Conservation (phyloP, 345 rosid genomes). For the Alliaria petiolata region DNA sequence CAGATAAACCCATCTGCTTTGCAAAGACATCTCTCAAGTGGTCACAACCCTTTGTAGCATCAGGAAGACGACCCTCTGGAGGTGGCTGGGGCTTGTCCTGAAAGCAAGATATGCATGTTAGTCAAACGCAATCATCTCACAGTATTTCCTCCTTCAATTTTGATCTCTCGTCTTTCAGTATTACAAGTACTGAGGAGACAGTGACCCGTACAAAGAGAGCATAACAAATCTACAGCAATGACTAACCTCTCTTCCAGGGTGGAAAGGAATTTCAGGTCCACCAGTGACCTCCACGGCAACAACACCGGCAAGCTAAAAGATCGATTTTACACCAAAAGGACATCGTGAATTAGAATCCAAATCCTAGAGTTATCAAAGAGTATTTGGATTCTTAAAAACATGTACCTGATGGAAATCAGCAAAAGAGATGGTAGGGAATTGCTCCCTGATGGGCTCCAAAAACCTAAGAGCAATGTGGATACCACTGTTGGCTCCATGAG, state of each 20-base stretch:
- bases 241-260: conserved; percentile 90
- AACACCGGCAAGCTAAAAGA: conserved; percentile 74
- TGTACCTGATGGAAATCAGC: conserved; percentile 87
- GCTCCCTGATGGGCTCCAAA: conserved; percentile 80
- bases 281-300: conserved; percentile 93
- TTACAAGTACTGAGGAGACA: neutral
- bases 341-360: neutral
- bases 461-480: conserved; percentile 80
- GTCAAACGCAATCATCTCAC: neutral
- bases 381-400: neutral
- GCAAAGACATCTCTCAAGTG: conserved; percentile 77
- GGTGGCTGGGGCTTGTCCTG: conserved; percentile 96
- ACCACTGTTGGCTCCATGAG: conserved; percentile 84
- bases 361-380: neutral
- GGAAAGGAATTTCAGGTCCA: conserved; percentile 96
- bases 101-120: neutral
- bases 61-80: conserved; percentile 96
- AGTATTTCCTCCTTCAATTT: neutral
- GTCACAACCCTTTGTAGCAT: conserved; percentile 81
- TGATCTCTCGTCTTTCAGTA: too few relatives aligned
- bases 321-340: neutral
- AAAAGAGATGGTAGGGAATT: conserved; percentile 61
- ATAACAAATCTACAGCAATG: neutral
- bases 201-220: too few relatives aligned
- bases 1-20: conserved; percentile 77